A percentile compares a stretch with the other conserved stretches of the same genome.
These are phyloP conservation scores for Pyrenopolyporus hunteri DNA, from an alignment of 495 filamentous ascomycete genomes.

Conservation along the genomic window DNA sequence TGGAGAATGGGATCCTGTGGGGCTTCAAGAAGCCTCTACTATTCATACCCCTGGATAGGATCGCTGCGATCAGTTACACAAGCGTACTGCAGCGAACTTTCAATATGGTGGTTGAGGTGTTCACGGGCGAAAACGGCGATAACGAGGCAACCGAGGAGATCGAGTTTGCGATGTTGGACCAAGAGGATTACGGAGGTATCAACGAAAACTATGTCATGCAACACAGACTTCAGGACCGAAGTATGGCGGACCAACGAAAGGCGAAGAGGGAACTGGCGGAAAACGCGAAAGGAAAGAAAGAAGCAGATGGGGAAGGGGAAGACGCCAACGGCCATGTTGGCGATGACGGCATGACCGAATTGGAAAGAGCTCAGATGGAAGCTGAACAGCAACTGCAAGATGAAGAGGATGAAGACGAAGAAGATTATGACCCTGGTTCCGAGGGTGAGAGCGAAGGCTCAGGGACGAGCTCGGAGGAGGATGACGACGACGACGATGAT, in stretches of 20 bases:
- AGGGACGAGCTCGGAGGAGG: conserved; percentile 60
- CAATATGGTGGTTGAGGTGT: conserved; percentile 80
- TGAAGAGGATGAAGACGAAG: conserved; percentile 83
- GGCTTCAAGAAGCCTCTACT: conserved; percentile 94
- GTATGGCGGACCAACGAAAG: conserved; percentile 84
- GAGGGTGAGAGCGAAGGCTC: conserved; percentile 75
- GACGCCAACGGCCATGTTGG: conserved; percentile 57
- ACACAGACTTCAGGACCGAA: conserved; percentile 85
- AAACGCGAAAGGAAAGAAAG: conserved; percentile 58
- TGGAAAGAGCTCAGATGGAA: conserved; percentile 60
- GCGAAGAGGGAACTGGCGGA: conserved; percentile 68
- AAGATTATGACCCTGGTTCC: conserved; percentile 85
- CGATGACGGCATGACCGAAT: conserved; percentile 69
- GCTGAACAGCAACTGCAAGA: conserved; percentile 61
- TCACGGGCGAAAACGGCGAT: conserved; percentile 41
- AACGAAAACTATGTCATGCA: conserved; percentile 77
- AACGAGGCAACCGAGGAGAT: conserved; percentile 67
- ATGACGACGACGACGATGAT: conserved; percentile 58
- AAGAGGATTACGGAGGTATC: conserved; percentile 82
- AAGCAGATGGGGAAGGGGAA: conserved; percentile 65
- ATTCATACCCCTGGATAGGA: conserved; percentile 79
- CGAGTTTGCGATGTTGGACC: conserved; percentile 86
- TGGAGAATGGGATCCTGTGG: conserved; percentile 85
- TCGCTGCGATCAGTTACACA: conserved; percentile 86
- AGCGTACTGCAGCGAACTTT: conserved; percentile 91